Evolutionary conservation across 2,329 filamentous ascomycete genomes (phyloP).

Genomic region (Colletotrichum ledebouriae): DNA sequence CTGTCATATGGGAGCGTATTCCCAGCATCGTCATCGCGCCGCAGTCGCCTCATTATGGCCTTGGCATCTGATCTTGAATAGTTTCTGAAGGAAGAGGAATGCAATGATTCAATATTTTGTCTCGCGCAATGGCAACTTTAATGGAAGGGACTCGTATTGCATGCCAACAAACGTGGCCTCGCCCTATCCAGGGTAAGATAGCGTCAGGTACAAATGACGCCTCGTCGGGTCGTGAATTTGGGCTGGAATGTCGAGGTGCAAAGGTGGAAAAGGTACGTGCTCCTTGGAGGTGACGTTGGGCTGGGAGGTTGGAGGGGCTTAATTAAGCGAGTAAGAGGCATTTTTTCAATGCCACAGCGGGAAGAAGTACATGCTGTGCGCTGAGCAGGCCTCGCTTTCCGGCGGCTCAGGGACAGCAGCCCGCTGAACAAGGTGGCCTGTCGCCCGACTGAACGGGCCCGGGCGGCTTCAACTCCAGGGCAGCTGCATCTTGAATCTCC

Average conservation of each 20-base stretch:
- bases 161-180: background rate
- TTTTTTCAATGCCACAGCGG: background rate
- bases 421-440: background rate
- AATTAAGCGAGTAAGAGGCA: background rate
- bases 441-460: no score
- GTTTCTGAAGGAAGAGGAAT: background rate
- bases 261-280: background rate
- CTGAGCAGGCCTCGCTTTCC: constrained; percentile 4
- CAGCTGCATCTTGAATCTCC: background rate
- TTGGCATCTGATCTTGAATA: constrained; percentile 2
- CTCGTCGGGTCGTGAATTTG: background rate
- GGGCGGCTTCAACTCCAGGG: no score
- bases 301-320: background rate
- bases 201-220: constrained; percentile 34
- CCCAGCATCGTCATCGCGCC: constrained; percentile 12
- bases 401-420: constrained; percentile 6
- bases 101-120: background rate
- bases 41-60: background rate
- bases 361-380: background rate
- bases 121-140: background rate
- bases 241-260: constrained; percentile 15
- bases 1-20: background rate
- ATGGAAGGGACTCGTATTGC: constrained; percentile 13
- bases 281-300: background rate
- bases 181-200: constrained; percentile 12